phyloP scores from a whole-genome alignment of 2,329 filamentous ascomycete species.

The Eutypa lata region DNA sequence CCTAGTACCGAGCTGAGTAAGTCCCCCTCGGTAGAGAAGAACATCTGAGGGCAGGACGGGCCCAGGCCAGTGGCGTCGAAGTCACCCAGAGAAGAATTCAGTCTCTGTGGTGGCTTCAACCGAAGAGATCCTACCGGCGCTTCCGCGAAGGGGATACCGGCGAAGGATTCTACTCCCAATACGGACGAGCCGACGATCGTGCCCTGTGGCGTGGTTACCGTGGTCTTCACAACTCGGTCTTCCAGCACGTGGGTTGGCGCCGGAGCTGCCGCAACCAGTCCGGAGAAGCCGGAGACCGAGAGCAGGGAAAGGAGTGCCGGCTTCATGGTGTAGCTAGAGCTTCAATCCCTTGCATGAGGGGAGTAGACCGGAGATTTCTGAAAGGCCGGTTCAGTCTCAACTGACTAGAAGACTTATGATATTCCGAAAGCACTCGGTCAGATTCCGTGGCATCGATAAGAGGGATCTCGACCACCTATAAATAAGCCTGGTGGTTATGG shows the following conservation, averaged over 20 bases:
- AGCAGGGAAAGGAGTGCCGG: constrained; percentile 5
- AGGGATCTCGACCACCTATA: no score
- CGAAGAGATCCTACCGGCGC: constrained; percentile 64
- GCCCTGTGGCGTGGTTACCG: constrained; percentile 24
- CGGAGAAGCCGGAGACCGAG: constrained; percentile 9
- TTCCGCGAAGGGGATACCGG: constrained; percentile 72
- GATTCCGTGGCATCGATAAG: no score
- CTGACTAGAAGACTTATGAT: constrained; percentile 11
- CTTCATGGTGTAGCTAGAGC: constrained; percentile 7
- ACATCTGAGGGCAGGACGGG: constrained; percentile 70
- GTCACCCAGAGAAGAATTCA: constrained; percentile 54
- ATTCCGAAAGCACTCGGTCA: constrained; percentile 28
- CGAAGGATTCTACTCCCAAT: constrained; percentile 61
- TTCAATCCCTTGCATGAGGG: neutral
- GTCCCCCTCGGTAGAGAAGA: constrained; percentile 43
- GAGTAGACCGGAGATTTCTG: no score
- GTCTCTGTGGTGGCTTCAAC: constrained; percentile 63
- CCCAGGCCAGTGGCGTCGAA: constrained; percentile 57
- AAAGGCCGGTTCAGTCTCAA: neutral
- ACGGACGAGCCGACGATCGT: constrained; percentile 25
- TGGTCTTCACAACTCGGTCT: constrained; percentile 17
- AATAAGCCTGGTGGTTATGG: no score
- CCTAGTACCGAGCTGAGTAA: constrained; percentile 42
- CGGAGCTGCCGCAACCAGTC: constrained; percentile 19
- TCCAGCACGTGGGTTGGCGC: constrained; percentile 15